Percentiles rank a stretch among this genome's conserved stretches.
Conservation (phyloP, 805 yeast species). For the Scheffersomyces coipomensis region DNA sequence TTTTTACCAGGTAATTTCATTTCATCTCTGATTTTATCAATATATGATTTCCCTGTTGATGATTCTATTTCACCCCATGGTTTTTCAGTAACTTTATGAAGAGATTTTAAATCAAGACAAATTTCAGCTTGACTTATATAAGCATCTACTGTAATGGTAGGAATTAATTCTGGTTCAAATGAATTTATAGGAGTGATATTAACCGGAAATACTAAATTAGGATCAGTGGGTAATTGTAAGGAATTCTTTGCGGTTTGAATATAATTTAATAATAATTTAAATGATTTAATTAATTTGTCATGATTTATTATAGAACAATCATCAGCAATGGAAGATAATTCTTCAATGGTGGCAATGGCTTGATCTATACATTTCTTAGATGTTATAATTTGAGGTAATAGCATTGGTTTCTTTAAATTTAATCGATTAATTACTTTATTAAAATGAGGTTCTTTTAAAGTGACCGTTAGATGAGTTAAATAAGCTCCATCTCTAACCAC, state of each 20-base stretch:
- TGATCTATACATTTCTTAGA: constrained; percentile 44
- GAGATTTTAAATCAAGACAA: constrained; percentile 55
- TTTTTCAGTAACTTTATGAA: constrained; percentile 47
- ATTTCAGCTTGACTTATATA: constrained; percentile 62
- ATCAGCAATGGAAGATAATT: neutral
- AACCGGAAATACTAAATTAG: constrained; percentile 56
- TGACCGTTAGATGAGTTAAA: constrained; percentile 47
- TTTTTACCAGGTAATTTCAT: constrained; percentile 35
- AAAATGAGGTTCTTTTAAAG: constrained; percentile 40
- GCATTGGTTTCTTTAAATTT: constrained; percentile 27
- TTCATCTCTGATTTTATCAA: constrained; percentile 57
- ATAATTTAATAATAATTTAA: constrained; percentile 23
- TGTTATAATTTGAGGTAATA: constrained; percentile 45
- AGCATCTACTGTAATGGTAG: constrained; percentile 54
- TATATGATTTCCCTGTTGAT: constrained; percentile 46
- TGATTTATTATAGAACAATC: constrained; percentile 7
- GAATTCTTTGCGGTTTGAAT: constrained; percentile 32
- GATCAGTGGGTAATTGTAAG: constrained; percentile 44
- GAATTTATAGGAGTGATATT: constrained; percentile 36
- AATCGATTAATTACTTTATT: constrained; percentile 30
- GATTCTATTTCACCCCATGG: constrained; percentile 64
- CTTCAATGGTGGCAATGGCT: constrained; percentile 23
- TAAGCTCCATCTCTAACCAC: constrained; percentile 55
- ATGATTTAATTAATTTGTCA: constrained; percentile 18
- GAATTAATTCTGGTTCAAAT: constrained; percentile 47